Evolutionary conservation across 2,329 filamentous ascomycete genomes (phyloP).

Genomic region (Juglanconis sp.): DNA sequence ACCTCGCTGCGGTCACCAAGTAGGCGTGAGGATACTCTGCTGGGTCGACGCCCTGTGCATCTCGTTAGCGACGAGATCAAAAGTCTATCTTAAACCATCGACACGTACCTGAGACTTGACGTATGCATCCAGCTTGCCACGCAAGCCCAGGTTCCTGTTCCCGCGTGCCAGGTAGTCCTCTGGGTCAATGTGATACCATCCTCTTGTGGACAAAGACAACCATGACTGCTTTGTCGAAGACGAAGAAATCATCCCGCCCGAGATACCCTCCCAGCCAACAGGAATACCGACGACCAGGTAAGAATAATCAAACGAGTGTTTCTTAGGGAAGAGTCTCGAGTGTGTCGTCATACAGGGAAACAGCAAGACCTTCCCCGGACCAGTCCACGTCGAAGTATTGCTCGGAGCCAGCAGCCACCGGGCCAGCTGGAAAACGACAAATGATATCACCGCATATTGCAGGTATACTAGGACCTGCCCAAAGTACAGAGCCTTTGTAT

Average conservation of each 20-base stretch:
- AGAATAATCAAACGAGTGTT: slow-evolving; percentile 66
- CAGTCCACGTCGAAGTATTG: slow-evolving; percentile 10
- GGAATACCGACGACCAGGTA: slow-evolving; percentile 69
- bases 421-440: neutral
- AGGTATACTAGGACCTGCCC: neutral
- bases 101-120: slow-evolving; percentile 52
- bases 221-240: slow-evolving; percentile 23
- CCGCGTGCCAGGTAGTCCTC: slow-evolving; percentile 61
- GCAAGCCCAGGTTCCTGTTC: slow-evolving; percentile 47
- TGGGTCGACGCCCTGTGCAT: slow-evolving; percentile 52
- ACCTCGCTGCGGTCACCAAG: slow-evolving; percentile 66
- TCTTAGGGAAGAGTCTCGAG: slow-evolving; percentile 62
- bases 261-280: slow-evolving; percentile 55
- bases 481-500: neutral
- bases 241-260: slow-evolving; percentile 55
- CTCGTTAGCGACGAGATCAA: neutral
- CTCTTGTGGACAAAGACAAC: slow-evolving; percentile 18
- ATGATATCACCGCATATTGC: neutral
- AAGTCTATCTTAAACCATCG: slow-evolving; percentile 16
- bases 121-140: slow-evolving; percentile 60
- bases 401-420: neutral
- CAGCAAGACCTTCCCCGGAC: slow-evolving; percentile 41
- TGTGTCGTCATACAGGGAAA: slow-evolving; percentile 67
- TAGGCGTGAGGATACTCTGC: slow-evolving; percentile 64
- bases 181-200: slow-evolving; percentile 59